Base-by-base conservation (phyloP, 495 filamentous ascomycete genomes). In the Daldinia grandis region DNA sequence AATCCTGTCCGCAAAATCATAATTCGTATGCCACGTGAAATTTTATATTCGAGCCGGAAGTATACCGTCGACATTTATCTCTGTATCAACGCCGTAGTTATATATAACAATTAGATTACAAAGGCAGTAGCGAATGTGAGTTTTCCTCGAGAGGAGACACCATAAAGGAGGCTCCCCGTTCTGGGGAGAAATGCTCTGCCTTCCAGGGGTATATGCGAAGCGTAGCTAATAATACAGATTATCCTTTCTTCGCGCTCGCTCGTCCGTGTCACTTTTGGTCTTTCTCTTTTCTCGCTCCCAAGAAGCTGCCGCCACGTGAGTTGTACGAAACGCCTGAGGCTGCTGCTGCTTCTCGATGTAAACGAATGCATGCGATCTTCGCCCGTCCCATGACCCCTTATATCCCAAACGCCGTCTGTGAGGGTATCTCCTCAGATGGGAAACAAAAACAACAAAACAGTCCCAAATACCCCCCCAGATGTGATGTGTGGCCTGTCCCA, bases 161-260 rank as follows among this genome's bases (percentile, higher is more conserved):
- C 70, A 54, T 57, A 27, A 24, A 58, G 24, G 28, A 49, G 40
- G 51, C 31, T 58, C 35, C 25, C 54, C 25, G 5, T 40, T 4
- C 47, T 12, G 55, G 58, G 51, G 61, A 68, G 19, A 42, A 60
- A 50, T 69, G 70, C 71, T 74, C 68, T 65, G 70, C 69, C 73
- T 73, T 69, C 49, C 62, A 47, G 62, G 73, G 70, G 75, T 77
- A 77, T 77, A 77, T 71, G 75, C 75, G 62, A 67, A 69, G 71
- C 74, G 40, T 70, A 55, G 72, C 71, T 77, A 74, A 76, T 77
- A 68, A 72, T 77, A 77, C 75, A 77, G 59, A 37, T 67, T 69
- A 37, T 71, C 59, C 64, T 64, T 44, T 70, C 73, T 64, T 73
- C 68, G 67, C 63, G 61, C 64, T 68, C 59, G 67, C 68, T 62